Percentiles rank a stretch among this genome's conserved stretches.
These are phyloP conservation scores for Mucor mucedo DNA, from an alignment of 371 early-diverging fungal species.

Conservation along the genomic window DNA sequence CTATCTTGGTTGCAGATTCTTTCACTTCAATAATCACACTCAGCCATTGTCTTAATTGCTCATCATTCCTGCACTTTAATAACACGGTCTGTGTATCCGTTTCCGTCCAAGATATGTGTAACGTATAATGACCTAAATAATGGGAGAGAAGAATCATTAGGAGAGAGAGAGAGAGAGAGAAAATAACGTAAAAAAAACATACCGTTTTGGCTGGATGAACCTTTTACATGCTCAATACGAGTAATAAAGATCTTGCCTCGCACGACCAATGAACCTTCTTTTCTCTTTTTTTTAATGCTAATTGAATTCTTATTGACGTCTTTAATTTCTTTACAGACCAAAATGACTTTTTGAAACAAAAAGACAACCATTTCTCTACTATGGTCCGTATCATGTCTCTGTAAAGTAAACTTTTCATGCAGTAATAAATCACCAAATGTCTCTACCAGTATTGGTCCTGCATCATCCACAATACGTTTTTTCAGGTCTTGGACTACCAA, in stretches of 20 bases:
- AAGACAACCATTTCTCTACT: conserved; percentile 75
- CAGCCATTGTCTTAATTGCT: conserved; percentile 87
- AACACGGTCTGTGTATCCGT: conserved; percentile 79
- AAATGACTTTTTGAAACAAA: conserved; percentile 86
- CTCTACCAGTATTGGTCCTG: conserved; percentile 6
- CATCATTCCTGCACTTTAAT: conserved; percentile 87
- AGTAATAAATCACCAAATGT: conserved; percentile 75
- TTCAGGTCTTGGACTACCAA: conserved; percentile 75
- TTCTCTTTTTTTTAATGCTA: conserved; percentile 43
- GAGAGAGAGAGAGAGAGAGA: background rate
- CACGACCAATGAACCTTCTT: conserved; percentile 58
- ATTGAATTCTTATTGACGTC: conserved; percentile 48
- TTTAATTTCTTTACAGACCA: conserved; percentile 70
- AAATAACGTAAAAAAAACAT: conserved; percentile 9
- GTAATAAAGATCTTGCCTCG: conserved; percentile 83
- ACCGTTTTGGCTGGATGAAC: conserved; percentile 65
- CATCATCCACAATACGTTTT: conserved; percentile 59
- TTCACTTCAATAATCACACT: conserved; percentile 65
- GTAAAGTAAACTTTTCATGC: conserved; percentile 82
- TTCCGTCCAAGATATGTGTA: conserved; percentile 46
- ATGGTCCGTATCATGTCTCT: conserved; percentile 73
- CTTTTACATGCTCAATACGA: conserved; percentile 78
- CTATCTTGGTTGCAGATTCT: conserved; percentile 37
- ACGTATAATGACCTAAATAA: conserved; percentile 34
- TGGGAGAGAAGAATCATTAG: background rate